Conservation (phyloP, 2,329 filamentous ascomycete genomes). For the Exophiala sp. region DNA sequence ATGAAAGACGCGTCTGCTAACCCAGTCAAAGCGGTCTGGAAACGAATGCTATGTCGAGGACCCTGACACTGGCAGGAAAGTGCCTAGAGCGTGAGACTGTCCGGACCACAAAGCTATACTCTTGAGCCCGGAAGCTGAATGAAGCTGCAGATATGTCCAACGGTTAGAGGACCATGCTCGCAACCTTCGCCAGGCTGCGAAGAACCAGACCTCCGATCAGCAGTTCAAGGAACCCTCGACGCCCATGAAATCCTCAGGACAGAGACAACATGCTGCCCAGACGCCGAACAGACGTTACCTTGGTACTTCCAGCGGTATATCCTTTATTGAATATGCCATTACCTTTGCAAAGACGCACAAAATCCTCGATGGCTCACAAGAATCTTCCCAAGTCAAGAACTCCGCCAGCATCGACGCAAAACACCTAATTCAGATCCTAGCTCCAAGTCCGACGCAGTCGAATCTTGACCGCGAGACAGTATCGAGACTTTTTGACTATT, state of each 20-base stretch:
- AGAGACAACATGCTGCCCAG: not conserved
- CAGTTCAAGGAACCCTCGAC: not conserved
- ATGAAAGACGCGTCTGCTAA: not conserved
- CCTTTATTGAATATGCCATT: not conserved
- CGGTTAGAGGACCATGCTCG: not conserved
- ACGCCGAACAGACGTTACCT: not conserved
- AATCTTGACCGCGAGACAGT: not conserved
- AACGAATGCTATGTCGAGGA: constrained; percentile 1
- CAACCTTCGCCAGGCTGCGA: not conserved
- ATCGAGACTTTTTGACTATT: not conserved
- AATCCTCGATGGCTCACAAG: not conserved
- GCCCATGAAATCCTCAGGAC: not conserved
- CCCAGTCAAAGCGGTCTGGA: not conserved
- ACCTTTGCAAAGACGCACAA: not conserved
- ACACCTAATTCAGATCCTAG: not conserved
- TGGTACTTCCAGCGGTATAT: not conserved
- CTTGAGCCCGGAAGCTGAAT: not conserved
- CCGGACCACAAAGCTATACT: not conserved
- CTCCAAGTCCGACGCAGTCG: not conserved
- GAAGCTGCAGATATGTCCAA: not conserved
- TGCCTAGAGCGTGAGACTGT: not conserved
- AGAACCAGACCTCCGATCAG: not conserved
- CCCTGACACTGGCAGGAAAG: not conserved
- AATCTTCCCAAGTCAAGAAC: not conserved
- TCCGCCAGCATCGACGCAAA: not conserved